These are phyloP conservation scores for Pseudogymnoascus sp. DNA, from an alignment of 2,329 filamentous ascomycete genomes.

Conservation along the genomic window DNA sequence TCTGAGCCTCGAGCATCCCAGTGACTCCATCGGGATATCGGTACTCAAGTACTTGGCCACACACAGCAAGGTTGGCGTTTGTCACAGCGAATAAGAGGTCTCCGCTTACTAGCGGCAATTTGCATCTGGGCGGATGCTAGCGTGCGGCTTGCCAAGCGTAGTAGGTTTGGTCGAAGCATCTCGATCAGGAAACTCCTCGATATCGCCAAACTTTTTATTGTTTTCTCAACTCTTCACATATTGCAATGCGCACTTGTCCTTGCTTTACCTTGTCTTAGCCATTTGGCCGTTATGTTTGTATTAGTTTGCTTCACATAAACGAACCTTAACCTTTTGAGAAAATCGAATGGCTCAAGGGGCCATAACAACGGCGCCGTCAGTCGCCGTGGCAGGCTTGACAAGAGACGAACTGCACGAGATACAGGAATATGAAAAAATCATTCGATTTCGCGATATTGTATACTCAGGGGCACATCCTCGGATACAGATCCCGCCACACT, in stretches of 20 bases:
- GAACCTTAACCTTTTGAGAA: constrained; percentile 16
- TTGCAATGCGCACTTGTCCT: background rate
- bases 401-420: constrained; percentile 51
- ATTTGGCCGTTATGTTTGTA: constrained; percentile 5
- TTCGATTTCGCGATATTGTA: constrained; percentile 74
- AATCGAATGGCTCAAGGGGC: constrained; percentile 30
- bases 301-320: constrained; percentile 6
- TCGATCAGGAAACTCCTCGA: background rate
- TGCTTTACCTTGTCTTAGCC: constrained; percentile 5
- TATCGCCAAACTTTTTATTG: constrained; percentile 1
- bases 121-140: background rate
- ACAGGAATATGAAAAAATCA: constrained; percentile 70
- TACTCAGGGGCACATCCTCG: constrained; percentile 67
- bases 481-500: constrained; percentile 48
- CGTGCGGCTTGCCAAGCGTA: background rate
- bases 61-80: background rate
- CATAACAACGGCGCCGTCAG: constrained; percentile 28
- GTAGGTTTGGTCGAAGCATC: background rate
- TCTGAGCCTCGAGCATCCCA: background rate
- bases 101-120: constrained; percentile 7
- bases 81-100: background rate
- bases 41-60: constrained; percentile 2
- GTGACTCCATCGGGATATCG: background rate
- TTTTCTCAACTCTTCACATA: background rate
- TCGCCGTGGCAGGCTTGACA: constrained; percentile 28